phyloP scores from a whole-genome alignment of 2,329 filamentous ascomycete species.

The Massarina eburnea region DNA sequence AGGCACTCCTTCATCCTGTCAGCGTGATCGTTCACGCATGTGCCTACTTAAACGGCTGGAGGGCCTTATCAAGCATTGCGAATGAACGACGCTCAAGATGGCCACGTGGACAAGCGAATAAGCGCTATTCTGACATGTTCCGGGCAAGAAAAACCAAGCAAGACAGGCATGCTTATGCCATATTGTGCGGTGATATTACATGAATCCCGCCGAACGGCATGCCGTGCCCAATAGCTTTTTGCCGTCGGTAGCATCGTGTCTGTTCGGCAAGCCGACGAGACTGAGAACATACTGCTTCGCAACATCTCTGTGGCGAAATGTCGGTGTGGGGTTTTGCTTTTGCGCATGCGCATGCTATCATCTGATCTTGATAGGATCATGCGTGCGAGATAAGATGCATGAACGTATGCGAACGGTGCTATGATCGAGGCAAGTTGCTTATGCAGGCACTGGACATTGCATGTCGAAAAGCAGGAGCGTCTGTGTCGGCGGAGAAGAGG shows the following conservation, averaged over 20 bases:
- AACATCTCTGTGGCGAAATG: constrained; percentile 7
- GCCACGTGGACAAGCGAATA: neutral
- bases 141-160: no score
- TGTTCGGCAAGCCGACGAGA: constrained; percentile 9
- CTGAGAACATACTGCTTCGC: neutral
- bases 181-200: constrained; percentile 1
- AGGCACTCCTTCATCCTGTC: neutral
- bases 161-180: neutral
- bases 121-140: neutral
- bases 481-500: neutral
- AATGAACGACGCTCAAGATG: neutral
- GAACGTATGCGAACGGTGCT: neutral
- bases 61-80: neutral
- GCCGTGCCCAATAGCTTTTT: constrained; percentile 4
- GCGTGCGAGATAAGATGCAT: neutral
- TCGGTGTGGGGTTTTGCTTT: constrained; percentile 3
- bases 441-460: neutral
- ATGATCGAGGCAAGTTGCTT: neutral
- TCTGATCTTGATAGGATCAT: neutral
- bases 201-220: constrained; percentile 3
- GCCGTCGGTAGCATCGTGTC: neutral
- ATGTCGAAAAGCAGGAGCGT: neutral
- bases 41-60: neutral
- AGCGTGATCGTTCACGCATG: neutral
- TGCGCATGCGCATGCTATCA: neutral